phyloP scores from a whole-genome alignment of 352 stramenopile species.

The Elongisporangium anandrum region DNA sequence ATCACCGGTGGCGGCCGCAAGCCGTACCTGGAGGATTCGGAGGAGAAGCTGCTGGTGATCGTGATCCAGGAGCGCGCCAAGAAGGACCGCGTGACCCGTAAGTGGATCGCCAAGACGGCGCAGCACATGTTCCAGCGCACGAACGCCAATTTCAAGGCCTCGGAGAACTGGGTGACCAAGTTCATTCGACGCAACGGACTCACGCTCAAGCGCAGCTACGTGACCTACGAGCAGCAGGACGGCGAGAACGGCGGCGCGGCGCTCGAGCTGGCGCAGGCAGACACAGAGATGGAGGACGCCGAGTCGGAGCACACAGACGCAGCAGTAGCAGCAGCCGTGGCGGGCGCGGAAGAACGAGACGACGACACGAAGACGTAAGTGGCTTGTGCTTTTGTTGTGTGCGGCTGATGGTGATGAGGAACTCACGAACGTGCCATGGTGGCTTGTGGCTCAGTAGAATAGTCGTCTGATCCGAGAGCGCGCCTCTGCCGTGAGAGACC shows the following conservation, averaged over 20 bases:
- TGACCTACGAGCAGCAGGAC: conserved; percentile 51
- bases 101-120: conserved; percentile 82
- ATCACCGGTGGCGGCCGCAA: conserved; percentile 69
- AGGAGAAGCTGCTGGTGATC: conserved; percentile 70
- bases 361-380: not conserved
- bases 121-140: conserved; percentile 83
- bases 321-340: not conserved
- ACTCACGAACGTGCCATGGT: not conserved
- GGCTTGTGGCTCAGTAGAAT: not conserved
- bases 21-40: conserved; percentile 57
- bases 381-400: not conserved
- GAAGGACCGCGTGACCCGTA: conserved; percentile 73
- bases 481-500: not conserved
- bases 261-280: not conserved
- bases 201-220: conserved; percentile 72
- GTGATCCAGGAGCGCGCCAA: conserved; percentile 75
- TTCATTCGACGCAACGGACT: conserved; percentile 77
- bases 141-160: conserved; percentile 66
- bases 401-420: not conserved
- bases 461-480: not conserved
- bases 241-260: not conserved
- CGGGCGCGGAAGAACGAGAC: not conserved
- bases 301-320: not conserved
- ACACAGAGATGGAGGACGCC: not conserved
- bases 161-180: conserved; percentile 82